These are phyloP conservation scores for Trichoderma afroharzianum DNA, from an alignment of 2,329 filamentous ascomycete species.

Conservation along the genomic window DNA sequence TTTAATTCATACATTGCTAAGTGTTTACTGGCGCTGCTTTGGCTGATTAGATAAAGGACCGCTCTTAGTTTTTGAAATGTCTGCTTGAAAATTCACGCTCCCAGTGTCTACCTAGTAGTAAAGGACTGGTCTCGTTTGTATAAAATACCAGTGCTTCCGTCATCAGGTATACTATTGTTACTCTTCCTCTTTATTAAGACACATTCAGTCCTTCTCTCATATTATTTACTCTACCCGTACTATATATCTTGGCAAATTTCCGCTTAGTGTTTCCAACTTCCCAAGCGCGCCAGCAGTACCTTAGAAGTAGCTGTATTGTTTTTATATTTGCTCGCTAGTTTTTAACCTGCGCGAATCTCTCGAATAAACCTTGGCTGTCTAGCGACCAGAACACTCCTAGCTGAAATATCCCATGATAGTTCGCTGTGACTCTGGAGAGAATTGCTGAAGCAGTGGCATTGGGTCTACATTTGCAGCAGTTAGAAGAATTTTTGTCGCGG, in stretches of 20 bases:
- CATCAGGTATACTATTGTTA: neutral
- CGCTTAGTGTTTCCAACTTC: neutral
- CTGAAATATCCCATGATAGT: constrained; percentile 76
- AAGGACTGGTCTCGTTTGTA: neutral
- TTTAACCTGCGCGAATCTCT: neutral
- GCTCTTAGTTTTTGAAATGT: neutral
- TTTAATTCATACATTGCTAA: too few relatives aligned
- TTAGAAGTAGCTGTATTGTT: neutral
- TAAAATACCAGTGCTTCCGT: neutral
- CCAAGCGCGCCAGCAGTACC: neutral
- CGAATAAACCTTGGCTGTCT: neutral
- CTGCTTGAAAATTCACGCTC: neutral
- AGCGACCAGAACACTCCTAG: constrained; percentile 39
- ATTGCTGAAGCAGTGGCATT: constrained; percentile 67
- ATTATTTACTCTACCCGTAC: constrained; percentile 2
- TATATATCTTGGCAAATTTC: neutral
- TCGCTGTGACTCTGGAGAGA: constrained; percentile 77
- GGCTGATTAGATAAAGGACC: neutral
- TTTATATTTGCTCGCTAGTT: constrained; percentile 1
- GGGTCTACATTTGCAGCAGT: constrained; percentile 71
- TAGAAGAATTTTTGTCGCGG: constrained; percentile 74
- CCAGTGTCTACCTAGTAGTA: neutral
- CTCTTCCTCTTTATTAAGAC: neutral
- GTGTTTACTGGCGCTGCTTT: neutral
- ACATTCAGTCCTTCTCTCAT: neutral